Evolutionary conservation across 1,284 basidiomycete genomes (phyloP).

Genomic region (Sutorius eximius): DNA sequence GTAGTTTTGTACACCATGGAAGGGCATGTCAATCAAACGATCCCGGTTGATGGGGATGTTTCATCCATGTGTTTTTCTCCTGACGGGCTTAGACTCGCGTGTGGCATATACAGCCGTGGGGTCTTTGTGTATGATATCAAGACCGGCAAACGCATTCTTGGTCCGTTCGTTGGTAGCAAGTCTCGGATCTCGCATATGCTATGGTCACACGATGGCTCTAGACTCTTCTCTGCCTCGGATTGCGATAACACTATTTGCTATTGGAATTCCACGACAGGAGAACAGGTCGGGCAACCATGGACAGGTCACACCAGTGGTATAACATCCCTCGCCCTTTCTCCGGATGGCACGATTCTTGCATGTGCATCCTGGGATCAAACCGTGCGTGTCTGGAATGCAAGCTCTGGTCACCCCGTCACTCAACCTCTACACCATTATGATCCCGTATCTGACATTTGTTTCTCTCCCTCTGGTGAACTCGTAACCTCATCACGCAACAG

Average conservation of each 20-base stretch:
- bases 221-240: no score
- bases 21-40: no score
- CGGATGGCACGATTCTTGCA: no score
- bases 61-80: no score
- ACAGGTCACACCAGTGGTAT: not conserved
- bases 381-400: constrained; percentile 15
- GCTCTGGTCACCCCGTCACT: not conserved
- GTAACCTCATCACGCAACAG: not conserved
- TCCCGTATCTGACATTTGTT: not conserved
- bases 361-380: not conserved
- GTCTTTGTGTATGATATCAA: not conserved
- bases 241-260: no score
- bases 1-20: no score
- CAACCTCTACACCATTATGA: not conserved
- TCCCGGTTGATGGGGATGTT: no score
- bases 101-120: not conserved
- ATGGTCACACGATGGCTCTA: not conserved
- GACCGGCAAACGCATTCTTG: not conserved
- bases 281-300: constrained; percentile 5
- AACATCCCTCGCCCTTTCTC: not conserved
- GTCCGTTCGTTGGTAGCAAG: not conserved
- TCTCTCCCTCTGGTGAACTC: constrained; percentile 1
- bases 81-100: not conserved
- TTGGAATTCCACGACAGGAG: not conserved
- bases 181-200: no score